Evolutionary conservation across 257 asterid species (phyloP).

Genomic region (Cruciata laevipes): DNA sequence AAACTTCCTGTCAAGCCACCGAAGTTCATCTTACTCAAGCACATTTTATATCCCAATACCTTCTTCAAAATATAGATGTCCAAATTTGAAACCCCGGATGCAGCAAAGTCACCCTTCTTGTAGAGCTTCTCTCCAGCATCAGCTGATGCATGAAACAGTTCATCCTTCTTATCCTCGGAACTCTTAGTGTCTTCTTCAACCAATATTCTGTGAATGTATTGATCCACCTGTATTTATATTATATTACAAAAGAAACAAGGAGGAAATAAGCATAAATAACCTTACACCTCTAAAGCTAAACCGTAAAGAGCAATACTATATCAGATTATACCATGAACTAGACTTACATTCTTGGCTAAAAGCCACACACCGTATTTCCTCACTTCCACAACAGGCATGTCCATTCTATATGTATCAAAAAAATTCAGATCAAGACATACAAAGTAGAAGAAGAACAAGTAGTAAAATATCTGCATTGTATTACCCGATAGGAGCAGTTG

Average conservation of each 20-base stretch:
- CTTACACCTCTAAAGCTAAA: slow-evolving; percentile 10
- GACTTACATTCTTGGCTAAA: slow-evolving; percentile 66
- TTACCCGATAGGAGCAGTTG: slow-evolving; percentile 97
- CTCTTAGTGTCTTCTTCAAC: slow-evolving; percentile 76
- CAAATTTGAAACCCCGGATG: slow-evolving; percentile 57
- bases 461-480: slow-evolving; percentile 19
- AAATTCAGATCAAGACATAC: slow-evolving; percentile 18
- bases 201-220: slow-evolving; percentile 77
- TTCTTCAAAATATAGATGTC: slow-evolving; percentile 65
- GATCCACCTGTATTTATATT: slow-evolving; percentile 59
- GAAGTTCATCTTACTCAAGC: neutral
- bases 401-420: slow-evolving; percentile 60
- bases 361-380: slow-evolving; percentile 82
- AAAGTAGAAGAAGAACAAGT: slow-evolving; percentile 8
- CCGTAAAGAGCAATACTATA: slow-evolving; percentile 1
- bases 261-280: neutral
- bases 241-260: slow-evolving; percentile 16
- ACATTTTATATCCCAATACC: slow-evolving; percentile 27
- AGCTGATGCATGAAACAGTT: slow-evolving; percentile 47
- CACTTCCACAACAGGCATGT: slow-evolving; percentile 94
- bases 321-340: neutral
- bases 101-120: slow-evolving; percentile 70
- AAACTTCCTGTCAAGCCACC: slow-evolving; percentile 1
- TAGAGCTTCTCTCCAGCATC: slow-evolving; percentile 51
- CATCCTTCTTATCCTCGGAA: slow-evolving; percentile 44